Base-by-base conservation (phyloP, 331 rosid species). In the Malus hybrid region DNA sequence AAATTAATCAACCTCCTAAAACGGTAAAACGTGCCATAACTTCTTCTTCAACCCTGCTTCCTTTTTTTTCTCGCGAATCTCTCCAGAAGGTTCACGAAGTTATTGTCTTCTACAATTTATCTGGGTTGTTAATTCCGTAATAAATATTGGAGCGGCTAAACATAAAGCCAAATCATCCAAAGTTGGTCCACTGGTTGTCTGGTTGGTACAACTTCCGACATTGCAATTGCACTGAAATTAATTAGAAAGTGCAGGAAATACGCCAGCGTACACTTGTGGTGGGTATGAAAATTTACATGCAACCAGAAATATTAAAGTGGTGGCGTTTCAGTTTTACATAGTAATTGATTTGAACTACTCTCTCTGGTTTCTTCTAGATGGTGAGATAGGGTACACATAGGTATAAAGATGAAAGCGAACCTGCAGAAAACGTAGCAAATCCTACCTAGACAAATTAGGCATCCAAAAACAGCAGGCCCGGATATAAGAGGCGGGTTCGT, bases 141-240 rank as follows among this genome's bases (percentile, higher is more conserved):
- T 18, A 10, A 39, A 33, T 52, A 42, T 75, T 76, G 52, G 48
- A 20, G 19, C 67, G 18, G 60, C 54, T 22, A 66, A 66, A 39
- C 60, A 65, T 75, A 75, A 76, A 64, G 71, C 18, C 27, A 42
- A 56, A 36, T 73, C 68, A n/a, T 20, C 55, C 55, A 42, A 63
- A 59, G 74, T 39, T n/a, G 68, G 75, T 68, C 61, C 57, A 52
- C 36, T 54, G 48, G 73, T 66, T 18, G 63, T 11, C 36, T 36
- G 33, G 73, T 66, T 18, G 63, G 69, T 56, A 67, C 78, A 27
- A 24, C 67, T 16, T 73, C 68, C 34, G 44, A 55, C 34, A 65
- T 64, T 15, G 44, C 68, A 72, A 19, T 33, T 36, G 36, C 36
- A 31, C 4, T 64, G 13, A 64, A 64, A 64, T 64, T 64, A 36